Evolutionary conservation across 1,284 basidiomycete genomes (phyloP).

Genomic region (Irpex sp.): DNA sequence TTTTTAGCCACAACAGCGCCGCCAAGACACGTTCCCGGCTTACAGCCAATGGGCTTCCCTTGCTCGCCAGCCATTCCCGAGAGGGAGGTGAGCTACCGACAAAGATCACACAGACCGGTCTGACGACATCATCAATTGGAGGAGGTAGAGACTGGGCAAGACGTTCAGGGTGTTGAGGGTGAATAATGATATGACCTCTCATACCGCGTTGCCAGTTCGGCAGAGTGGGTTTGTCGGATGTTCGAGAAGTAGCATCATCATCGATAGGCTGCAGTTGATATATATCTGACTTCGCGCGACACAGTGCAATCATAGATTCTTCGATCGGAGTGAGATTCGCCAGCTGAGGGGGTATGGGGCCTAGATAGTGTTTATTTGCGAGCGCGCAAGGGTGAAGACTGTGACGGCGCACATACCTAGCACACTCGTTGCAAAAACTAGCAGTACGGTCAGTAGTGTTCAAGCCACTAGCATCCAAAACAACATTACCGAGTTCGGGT

Average conservation of each 20-base stretch:
- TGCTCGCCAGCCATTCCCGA: slow-evolving; percentile 30
- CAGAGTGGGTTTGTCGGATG: slow-evolving; percentile 9
- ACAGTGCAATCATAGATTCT: slow-evolving; percentile 28
- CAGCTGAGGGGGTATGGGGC: slow-evolving; percentile 24
- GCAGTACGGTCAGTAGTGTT: too few relatives aligned
- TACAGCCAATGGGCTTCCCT: too few relatives aligned
- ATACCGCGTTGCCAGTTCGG: slow-evolving; percentile 23
- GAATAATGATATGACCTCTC: slow-evolving; percentile 34
- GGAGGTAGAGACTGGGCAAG: slow-evolving; percentile 21
- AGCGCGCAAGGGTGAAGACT: slow-evolving; percentile 13
- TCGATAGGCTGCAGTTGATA: slow-evolving; percentile 18
- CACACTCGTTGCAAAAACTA: too few relatives aligned
- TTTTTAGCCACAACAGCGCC: too few relatives aligned
- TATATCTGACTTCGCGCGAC: slow-evolving; percentile 24
- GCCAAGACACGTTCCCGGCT: too few relatives aligned
- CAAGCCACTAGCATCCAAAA: too few relatives aligned
- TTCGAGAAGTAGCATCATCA: too few relatives aligned
- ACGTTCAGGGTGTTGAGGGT: slow-evolving; percentile 28
- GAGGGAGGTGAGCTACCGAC: slow-evolving; percentile 27
- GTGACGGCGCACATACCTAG: too few relatives aligned
- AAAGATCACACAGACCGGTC: slow-evolving; percentile 32
- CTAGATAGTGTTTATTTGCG: slow-evolving; percentile 24
- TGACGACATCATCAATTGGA: not conserved
- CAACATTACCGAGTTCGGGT: too few relatives aligned
- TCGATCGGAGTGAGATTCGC: slow-evolving; percentile 25